Base-by-base conservation (phyloP, 441 rosid genomes). In the Croton laevigatus region DNA sequence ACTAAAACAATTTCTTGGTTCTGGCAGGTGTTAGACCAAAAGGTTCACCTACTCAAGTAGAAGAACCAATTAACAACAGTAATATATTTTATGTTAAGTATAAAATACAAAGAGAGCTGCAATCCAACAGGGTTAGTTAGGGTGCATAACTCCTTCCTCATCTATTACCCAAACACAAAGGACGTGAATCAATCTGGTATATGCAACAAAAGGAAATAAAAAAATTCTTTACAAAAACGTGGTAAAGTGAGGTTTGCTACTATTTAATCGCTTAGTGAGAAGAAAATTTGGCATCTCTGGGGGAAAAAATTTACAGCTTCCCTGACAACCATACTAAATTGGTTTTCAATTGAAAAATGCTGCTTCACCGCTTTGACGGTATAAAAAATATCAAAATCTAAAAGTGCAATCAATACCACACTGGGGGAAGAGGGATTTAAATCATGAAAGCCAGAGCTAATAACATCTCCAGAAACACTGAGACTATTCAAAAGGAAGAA, bases 401-500 rank as follows among this genome's bases (percentile, higher is more conserved):
- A 49, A 49, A 49, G 6, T 48, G 53, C 7, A 5, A 48, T 48
- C 19, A 17, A 27, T 27, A 27, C 32, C 32, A 27, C 32, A 27
- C 2, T 1, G 32, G 2, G 32, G 32, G 32, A 27, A 27, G 32
- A 2, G 32, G 32, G 32, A 27, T 27, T 27, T 9, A 10, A 49
- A 17, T 2, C 17, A 49, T 49, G 53, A 6, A 49, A 5, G 16
- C 19, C 17, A 16, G 16, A 1, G 7, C n/a, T 36, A 27, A 16
- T 17, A 20, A 16, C 16, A 16, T 16, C 44, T 36, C 19, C 12
- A 1, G 2, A 36, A 6, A 59, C 61, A 57, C 61, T 7, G 34
- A 36, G 12, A n/a, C 59, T 54, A 14, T 59, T 37, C 45, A 59
- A 59, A 36, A 59, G 38, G 59, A 54, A 59, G 63, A 36, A 36